These are phyloP conservation scores for Aspergillus udagawae DNA, from an alignment of 2,329 filamentous ascomycete species.

Conservation along the genomic window DNA sequence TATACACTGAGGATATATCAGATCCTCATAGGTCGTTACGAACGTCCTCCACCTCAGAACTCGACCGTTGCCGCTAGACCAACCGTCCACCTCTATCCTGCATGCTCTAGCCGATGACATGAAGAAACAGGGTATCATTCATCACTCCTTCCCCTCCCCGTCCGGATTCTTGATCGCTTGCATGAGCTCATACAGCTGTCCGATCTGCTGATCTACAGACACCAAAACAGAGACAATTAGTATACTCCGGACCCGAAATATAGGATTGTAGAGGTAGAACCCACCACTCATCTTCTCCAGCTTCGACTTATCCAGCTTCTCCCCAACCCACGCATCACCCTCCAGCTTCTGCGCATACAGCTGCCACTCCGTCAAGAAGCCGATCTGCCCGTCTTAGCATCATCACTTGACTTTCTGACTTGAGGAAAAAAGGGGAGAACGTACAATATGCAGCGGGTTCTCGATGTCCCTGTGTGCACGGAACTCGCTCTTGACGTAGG, in stretches of 20 bases:
- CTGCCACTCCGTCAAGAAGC: slow-evolving; percentile 96
- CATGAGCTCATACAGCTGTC: slow-evolving; percentile 93
- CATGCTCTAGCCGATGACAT: not conserved
- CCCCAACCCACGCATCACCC: slow-evolving; percentile 78
- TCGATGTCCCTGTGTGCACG: slow-evolving; percentile 77
- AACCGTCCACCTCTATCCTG: not conserved
- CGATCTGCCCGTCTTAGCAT: slow-evolving; percentile 58
- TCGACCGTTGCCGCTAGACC: not conserved
- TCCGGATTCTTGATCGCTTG: slow-evolving; percentile 62
- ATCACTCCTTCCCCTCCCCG: slow-evolving; percentile 26
- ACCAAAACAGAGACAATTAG: slow-evolving; percentile 5
- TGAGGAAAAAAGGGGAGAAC: slow-evolving; percentile 21
- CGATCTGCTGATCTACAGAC: slow-evolving; percentile 76
- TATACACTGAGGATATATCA: not conserved
- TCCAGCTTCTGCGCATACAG: slow-evolving; percentile 89
- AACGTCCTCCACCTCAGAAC: no score
- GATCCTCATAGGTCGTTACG: not conserved
- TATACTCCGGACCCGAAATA: not conserved
- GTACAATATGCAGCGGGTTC: slow-evolving; percentile 85
- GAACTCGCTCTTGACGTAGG: slow-evolving; percentile 92
- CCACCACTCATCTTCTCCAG: slow-evolving; percentile 91
- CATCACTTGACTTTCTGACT: not conserved
- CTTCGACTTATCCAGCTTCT: slow-evolving; percentile 77
- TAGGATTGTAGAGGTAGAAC: slow-evolving; percentile 27
- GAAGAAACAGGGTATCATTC: not conserved